Percentiles rank a stretch among this genome's conserved stretches.
These are phyloP conservation scores for Ceratocystis huliohia DNA, from an alignment of 2,329 filamentous ascomycete genomes.

Conservation along the genomic window DNA sequence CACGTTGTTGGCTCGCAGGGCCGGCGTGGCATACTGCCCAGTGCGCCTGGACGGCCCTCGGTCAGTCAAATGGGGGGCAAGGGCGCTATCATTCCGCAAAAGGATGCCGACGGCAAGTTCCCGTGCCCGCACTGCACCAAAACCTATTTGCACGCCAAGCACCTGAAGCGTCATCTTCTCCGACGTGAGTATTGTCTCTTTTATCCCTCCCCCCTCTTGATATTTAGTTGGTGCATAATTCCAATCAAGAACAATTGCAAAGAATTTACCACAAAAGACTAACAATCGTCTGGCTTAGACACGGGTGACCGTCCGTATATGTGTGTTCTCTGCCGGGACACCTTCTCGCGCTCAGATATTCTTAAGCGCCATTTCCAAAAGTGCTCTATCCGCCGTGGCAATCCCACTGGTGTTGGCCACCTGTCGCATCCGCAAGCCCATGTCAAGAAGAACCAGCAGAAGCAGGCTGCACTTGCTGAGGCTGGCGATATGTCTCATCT, in stretches of 20 bases:
- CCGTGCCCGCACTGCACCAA: conserved; percentile 97
- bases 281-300: conserved; percentile 41
- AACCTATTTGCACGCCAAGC: conserved; percentile 94
- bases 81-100: conserved; percentile 73
- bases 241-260: too few relatives aligned
- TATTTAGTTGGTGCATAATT: too few relatives aligned
- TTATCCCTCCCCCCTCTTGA: background rate
- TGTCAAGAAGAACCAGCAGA: conserved; percentile 60
- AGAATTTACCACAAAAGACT: too few relatives aligned
- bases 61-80: conserved; percentile 58
- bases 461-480: conserved; percentile 42
- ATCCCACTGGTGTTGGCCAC: conserved; percentile 89
- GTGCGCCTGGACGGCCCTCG: conserved; percentile 67
- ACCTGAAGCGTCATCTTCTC: conserved; percentile 88
- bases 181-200: conserved; percentile 59
- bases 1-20: conserved; percentile 94
- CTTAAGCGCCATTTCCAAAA: conserved; percentile 98
- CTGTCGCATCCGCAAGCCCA: conserved; percentile 85
- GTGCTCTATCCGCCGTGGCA: conserved; percentile 90
- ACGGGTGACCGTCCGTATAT: conserved; percentile 97
- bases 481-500: conserved; percentile 46
- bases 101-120: conserved; percentile 96
- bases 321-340: conserved; percentile 95
- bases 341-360: conserved; percentile 94
- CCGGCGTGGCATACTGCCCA: conserved; percentile 78